Percentiles rank a stretch among this genome's conserved stretches.
These are phyloP conservation scores for Takakia lepidozioides DNA, from an alignment of 225 moss, liverwort and hornwort genomes.

Conservation along the genomic window DNA sequence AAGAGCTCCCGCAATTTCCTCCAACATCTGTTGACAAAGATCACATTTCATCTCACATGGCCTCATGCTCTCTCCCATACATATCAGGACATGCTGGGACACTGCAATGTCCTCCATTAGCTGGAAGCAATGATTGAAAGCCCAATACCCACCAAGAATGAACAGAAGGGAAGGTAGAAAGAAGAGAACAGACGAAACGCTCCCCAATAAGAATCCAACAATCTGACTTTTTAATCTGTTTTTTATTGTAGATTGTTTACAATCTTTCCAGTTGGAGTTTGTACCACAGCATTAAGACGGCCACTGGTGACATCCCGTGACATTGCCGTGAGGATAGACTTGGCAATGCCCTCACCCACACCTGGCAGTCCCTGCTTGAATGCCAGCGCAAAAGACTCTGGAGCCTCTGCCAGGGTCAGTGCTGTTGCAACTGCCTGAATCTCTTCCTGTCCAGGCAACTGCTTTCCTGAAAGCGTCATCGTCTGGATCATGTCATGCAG, in stretches of 20 bases:
- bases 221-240: neutral
- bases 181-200: neutral
- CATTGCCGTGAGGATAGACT: conserved; percentile 86
- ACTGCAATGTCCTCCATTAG: no score
- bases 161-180: no score
- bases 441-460: conserved; percentile 60
- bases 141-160: no score
- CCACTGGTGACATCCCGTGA: conserved; percentile 86
- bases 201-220: no score
- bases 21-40: conserved; percentile 80
- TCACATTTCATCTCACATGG: no score
- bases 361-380: conserved; percentile 92
- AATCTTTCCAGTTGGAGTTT: neutral
- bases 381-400: conserved; percentile 80
- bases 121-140: no score
- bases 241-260: no score
- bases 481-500: conserved; percentile 47
- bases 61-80: no score
- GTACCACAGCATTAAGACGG: conserved; percentile 77
- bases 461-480: conserved; percentile 30
- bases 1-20: conserved; percentile 63
- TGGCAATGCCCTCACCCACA: conserved; percentile 74
- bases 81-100: no score
- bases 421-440: conserved; percentile 84
- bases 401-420: conserved; percentile 79